phyloP scores from a whole-genome alignment of 352 stramenopile genomes.

The Aphanomyces invadans region DNA sequence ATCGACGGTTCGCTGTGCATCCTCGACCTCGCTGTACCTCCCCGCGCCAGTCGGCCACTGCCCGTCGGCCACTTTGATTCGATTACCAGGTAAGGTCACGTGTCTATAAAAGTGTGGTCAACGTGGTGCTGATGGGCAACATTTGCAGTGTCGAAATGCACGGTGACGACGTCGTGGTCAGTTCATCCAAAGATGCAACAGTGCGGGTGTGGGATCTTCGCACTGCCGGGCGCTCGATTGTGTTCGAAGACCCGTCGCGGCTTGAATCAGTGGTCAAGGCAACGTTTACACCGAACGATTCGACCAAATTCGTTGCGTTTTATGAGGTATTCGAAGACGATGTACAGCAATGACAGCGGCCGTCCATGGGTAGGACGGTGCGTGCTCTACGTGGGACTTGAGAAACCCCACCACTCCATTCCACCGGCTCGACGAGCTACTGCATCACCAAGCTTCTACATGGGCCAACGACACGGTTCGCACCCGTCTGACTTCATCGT shows the following conservation, averaged over 20 bases:
- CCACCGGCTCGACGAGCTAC: not conserved
- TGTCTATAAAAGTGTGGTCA: not conserved
- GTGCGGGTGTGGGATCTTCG: slow-evolving; percentile 19
- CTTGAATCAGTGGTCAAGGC: not conserved
- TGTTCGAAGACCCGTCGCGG: slow-evolving; percentile 23
- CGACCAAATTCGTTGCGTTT: not conserved
- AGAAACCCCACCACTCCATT: too few species aligned
- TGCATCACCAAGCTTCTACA: not conserved
- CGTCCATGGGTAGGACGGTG: slow-evolving; percentile 11
- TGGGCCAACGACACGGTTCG: not conserved
- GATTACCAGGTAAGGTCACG: slow-evolving; percentile 8
- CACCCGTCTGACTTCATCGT: not conserved
- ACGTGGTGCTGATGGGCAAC: too few species aligned
- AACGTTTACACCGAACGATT: not conserved
- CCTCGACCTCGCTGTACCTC: not conserved
- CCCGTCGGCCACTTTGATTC: slow-evolving; percentile 10
- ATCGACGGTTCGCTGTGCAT: slow-evolving; percentile 7
- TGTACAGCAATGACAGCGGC: too few species aligned
- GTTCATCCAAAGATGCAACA: slow-evolving; percentile 9
- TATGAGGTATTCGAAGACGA: not conserved
- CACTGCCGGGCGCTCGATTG: not conserved
- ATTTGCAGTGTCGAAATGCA: slow-evolving; percentile 6
- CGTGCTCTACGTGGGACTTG: not conserved
- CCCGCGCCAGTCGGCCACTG: not conserved
- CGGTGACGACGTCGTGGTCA: not conserved